phyloP scores from a whole-genome alignment of 495 filamentous ascomycete genomes.

The Oleoguttula mirabilis region DNA sequence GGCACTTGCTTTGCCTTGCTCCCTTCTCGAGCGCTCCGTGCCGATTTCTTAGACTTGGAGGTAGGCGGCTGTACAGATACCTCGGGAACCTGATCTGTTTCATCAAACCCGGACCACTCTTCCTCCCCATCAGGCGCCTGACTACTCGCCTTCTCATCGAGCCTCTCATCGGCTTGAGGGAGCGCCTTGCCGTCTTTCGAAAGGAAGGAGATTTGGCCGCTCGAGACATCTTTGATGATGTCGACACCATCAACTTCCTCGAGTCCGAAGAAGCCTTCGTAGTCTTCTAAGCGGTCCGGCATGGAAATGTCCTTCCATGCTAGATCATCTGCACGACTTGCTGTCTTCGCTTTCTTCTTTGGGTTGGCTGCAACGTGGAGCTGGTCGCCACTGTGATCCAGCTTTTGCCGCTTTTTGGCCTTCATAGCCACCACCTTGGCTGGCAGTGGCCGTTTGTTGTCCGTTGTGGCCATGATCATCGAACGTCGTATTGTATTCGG shows the following conservation, averaged over 20 bases:
- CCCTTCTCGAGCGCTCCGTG: no score
- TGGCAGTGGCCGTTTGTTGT: constrained; percentile 20
- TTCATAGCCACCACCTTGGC: constrained; percentile 22
- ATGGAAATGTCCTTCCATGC: constrained; percentile 72
- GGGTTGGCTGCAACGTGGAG: not conserved
- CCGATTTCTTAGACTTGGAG: not conserved
- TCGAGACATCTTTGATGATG: constrained; percentile 46
- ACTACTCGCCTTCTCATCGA: not conserved
- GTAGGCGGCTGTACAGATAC: not conserved
- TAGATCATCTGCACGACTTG: constrained; percentile 49
- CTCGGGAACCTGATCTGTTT: no score
- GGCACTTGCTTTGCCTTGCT: constrained; percentile 2
- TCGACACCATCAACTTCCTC: constrained; percentile 90
- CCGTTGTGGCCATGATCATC: constrained; percentile 14
- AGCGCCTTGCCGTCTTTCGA: no score
- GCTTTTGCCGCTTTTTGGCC: constrained; percentile 24
- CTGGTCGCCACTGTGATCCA: constrained; percentile 8
- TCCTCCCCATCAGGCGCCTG: constrained; percentile 24
- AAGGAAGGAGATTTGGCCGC: constrained; percentile 37
- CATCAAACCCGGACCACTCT: constrained; percentile 46
- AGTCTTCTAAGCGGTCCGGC: constrained; percentile 78
- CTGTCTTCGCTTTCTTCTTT: not conserved
- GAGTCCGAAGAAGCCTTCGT: constrained; percentile 86
- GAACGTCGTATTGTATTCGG: no score
- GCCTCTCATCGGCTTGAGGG: not conserved